A percentile compares a stretch with the other conserved stretches of the same genome.
phyloP scores from a whole-genome alignment of 2,329 filamentous ascomycete genomes.

The Chaetomium olivaceum region DNA sequence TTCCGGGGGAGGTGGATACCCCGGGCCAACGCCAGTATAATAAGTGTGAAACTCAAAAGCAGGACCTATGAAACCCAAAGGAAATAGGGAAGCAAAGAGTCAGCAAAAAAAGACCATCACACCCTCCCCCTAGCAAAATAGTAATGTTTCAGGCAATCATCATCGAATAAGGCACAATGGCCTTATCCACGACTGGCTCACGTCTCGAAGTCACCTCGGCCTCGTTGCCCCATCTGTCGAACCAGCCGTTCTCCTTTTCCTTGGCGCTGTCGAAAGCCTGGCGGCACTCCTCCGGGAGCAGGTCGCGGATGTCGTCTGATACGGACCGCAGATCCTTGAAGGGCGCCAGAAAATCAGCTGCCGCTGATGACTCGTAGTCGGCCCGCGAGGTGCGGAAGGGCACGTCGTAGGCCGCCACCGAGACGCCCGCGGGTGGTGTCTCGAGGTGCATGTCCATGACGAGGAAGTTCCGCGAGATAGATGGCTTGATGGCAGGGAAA shows the following conservation, averaged over 20 bases:
- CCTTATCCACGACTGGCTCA: constrained; percentile 62
- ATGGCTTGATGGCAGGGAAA: constrained; percentile 52
- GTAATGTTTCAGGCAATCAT: constrained; percentile 16
- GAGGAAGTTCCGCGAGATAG: constrained; percentile 57
- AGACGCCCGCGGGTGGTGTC: constrained; percentile 50
- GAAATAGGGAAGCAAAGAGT: neutral
- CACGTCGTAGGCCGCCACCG: constrained; percentile 47
- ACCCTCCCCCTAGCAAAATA: constrained; percentile 1
- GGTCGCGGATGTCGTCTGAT: constrained; percentile 63
- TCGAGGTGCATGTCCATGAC: constrained; percentile 58
- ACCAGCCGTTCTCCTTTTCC: constrained; percentile 69
- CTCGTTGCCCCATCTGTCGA: constrained; percentile 72
- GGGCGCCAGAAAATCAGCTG: constrained; percentile 49
- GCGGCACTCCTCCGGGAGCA: constrained; percentile 70
- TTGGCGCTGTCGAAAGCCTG: constrained; percentile 69
- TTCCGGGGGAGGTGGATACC: neutral
- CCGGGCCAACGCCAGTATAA: neutral
- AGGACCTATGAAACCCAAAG: constrained; percentile 7
- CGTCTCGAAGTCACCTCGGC: constrained; percentile 53
- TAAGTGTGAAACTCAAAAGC: neutral
- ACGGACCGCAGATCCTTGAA: constrained; percentile 66
- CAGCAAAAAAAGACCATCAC: constrained; percentile 1
- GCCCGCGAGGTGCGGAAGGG: constrained; percentile 42
- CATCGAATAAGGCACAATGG: constrained; percentile 60
- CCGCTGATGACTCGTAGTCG: constrained; percentile 38